Evolutionary conservation across 345 rosid species (phyloP).

Genomic region (Eucalyptus pumila): DNA sequence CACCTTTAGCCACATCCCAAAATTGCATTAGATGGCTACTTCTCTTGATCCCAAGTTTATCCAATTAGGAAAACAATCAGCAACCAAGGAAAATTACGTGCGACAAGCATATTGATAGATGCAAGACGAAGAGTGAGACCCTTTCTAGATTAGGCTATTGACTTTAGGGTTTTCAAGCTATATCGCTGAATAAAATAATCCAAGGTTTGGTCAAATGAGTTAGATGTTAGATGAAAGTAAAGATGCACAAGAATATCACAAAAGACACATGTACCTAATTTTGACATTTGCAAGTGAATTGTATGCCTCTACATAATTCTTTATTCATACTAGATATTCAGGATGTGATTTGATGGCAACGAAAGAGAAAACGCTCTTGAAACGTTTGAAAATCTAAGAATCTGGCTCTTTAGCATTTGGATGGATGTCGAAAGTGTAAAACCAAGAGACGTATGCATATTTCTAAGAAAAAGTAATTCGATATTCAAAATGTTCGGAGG

Average conservation of each 20-base stretch:
- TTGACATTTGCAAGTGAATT: background rate
- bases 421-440: background rate
- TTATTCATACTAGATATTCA: background rate
- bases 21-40: background rate
- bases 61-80: background rate
- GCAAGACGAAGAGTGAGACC: background rate
- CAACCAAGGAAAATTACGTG: background rate
- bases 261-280: background rate
- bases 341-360: fast-evolving
- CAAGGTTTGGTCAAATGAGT: background rate
- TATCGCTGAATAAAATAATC: background rate
- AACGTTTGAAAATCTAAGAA: background rate
- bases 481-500: background rate
- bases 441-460: background rate
- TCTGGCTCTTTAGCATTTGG: background rate
- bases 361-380: background rate
- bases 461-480: fast-evolving
- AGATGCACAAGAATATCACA: background rate
- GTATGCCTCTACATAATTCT: background rate
- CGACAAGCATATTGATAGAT: background rate
- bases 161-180: background rate
- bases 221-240: background rate
- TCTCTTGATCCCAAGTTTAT: background rate
- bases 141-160: background rate
- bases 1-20: background rate